Evolutionary conservation across 257 asterid species (phyloP).

Genomic region (Salvia miltiorrhiza): DNA sequence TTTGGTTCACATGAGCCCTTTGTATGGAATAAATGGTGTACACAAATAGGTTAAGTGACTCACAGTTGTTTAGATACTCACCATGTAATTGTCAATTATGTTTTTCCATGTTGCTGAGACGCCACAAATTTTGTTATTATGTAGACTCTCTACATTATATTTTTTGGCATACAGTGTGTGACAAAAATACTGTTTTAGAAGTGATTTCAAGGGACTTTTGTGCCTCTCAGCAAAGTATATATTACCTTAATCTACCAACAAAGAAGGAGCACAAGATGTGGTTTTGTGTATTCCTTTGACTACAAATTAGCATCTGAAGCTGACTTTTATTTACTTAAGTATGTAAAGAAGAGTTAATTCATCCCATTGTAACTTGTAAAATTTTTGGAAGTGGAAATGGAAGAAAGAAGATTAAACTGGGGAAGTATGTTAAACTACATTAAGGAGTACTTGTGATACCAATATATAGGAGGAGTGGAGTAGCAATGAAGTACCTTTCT

Average conservation of each 20-base stretch:
- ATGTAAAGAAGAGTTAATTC: neutral
- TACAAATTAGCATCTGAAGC: neutral
- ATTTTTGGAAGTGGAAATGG: neutral
- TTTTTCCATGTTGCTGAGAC: neutral
- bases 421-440: neutral
- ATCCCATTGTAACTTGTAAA: neutral
- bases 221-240: neutral
- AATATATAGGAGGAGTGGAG: too few relatives aligned
- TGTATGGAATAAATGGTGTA: neutral
- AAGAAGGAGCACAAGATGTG: neutral
- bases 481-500: too few relatives aligned
- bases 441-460: neutral
- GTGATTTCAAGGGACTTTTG: neutral
- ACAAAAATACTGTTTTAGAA: neutral
- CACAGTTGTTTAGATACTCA: neutral
- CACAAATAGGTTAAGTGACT: neutral
- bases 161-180: neutral
- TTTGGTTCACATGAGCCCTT: neutral
- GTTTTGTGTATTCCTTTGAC: neutral
- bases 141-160: neutral
- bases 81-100: neutral
- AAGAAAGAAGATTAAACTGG: neutral
- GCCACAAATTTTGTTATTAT: neutral
- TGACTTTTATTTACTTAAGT: neutral
- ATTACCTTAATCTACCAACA: neutral